A percentile compares a stretch with the other conserved stretches of the same genome.
phyloP scores from a whole-genome alignment of 2,329 filamentous ascomycete species.

The Allantophomopsis cytisporea region DNA sequence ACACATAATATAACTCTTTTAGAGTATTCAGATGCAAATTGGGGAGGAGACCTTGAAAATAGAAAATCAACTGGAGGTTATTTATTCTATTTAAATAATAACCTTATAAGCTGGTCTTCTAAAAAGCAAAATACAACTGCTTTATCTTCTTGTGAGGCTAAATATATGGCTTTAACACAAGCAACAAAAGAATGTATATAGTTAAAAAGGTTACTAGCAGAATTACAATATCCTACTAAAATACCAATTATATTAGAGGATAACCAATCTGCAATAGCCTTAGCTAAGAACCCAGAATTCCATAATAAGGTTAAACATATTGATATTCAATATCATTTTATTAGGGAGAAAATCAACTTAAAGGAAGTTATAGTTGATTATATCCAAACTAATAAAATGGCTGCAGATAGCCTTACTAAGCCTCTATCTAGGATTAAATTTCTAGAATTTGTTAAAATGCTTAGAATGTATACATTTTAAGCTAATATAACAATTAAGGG shows the following conservation, averaged over 20 bases:
- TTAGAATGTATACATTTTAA: no score
- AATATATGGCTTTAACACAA: not conserved
- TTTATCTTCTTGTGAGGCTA: no score
- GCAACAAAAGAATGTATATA: not conserved
- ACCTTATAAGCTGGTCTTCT: no score
- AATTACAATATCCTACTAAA: not conserved
- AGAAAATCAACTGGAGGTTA: no score
- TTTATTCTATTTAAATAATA: no score
- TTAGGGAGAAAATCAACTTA: not conserved
- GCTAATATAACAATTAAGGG: no score
- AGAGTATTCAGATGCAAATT: no score
- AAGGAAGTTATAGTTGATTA: not conserved
- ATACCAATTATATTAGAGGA: not conserved
- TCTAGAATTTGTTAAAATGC: slow-evolving; percentile 20
- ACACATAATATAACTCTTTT: no score
- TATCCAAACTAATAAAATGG: not conserved
- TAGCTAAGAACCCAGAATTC: slow-evolving; percentile 1
- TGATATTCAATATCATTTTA: slow-evolving; percentile 1
- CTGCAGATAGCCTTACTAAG: slow-evolving; percentile 1
- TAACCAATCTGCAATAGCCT: slow-evolving; percentile 1
- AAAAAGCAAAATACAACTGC: no score
- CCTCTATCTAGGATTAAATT: not conserved
- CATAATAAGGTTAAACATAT: slow-evolving; percentile 1
- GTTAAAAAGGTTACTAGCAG: not conserved
- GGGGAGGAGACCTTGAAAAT: no score